Evolutionary conservation across 805 yeast genomes (phyloP), one percentile per base, ranked within the genome.

Genomic region (Wickerhamiella allomyrinae): DNA sequence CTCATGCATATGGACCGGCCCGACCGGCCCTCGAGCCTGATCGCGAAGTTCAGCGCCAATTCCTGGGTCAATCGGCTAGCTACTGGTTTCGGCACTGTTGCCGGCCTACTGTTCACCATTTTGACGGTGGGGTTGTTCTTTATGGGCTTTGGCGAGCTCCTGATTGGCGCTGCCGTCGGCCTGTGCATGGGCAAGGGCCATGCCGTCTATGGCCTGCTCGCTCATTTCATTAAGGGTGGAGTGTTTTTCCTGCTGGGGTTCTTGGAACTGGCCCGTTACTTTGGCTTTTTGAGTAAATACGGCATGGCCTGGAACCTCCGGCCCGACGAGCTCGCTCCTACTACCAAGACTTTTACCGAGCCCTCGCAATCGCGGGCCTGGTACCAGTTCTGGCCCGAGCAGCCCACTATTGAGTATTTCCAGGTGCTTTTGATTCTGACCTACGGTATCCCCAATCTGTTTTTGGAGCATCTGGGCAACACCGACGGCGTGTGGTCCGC

Each of bases 141-240:
- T 37, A 76, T 68, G 50, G 71, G 76, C 40, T 63, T 76, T 42
- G 65, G 72, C 21, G 76, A 82, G 54, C 53, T 78, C 14, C 37
- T 73, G 34, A 63, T 74, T 3, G 79, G 73, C 2, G 55, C 76
- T 23, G 83, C 85, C 6, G 77, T 80, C 5, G 80, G 82, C 35
- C 73, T 71, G 41, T 56, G 78, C 33, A 60, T 86, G 53, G 97
- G 94, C 31, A 62, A 73, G 59, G 87, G 76, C 3, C 56, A 52
- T 10, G 66, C 66, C 17, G 78, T 87, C 11, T 89, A 84, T 65
- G 85, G 84, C 52, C 60, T 89, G 41, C 68, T 89, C 44, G 98
- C 98, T 1, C 98, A 89, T 61, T 84, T 85, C 70, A 89, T 89
- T 59, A 89, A 89, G 61, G 98, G 98, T 46, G 91, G 89, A 20